These are phyloP conservation scores for Hymenoscyphus albidus DNA, from an alignment of 2,329 filamentous ascomycete species.

Conservation along the genomic window DNA sequence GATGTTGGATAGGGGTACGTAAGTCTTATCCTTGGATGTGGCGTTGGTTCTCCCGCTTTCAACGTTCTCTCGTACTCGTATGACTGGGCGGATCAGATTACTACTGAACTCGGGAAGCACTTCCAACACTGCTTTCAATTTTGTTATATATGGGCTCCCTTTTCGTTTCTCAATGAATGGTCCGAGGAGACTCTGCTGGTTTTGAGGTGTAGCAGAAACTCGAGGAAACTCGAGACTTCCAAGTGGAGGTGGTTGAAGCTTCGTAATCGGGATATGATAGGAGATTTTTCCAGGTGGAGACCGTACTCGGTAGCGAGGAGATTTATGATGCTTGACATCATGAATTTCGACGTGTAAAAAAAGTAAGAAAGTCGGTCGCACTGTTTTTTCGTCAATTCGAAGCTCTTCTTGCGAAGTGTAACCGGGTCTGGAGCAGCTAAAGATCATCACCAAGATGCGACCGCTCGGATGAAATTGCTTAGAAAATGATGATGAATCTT, in stretches of 20 bases:
- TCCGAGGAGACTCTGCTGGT: background rate
- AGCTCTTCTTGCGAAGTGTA: background rate
- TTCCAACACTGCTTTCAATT: no score
- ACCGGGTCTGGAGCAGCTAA: background rate
- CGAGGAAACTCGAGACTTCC: background rate
- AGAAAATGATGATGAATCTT: no score
- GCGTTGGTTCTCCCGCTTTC: background rate
- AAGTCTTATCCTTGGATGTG: background rate
- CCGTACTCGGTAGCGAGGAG: background rate
- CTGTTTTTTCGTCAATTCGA: background rate
- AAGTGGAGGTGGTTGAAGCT: background rate
- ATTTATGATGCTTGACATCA: background rate
- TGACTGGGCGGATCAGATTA: no score
- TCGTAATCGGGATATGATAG: no score
- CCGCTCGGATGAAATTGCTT: background rate
- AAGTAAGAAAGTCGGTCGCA: background rate
- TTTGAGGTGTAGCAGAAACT: background rate
- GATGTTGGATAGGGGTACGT: background rate
- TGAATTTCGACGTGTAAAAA: background rate
- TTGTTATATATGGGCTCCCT: no score
- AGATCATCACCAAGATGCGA: background rate
- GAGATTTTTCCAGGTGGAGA: background rate
- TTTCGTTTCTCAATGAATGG: background rate
- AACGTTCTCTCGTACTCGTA: background rate
- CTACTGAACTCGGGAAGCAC: no score